Evolutionary conservation across 495 filamentous ascomycete species (phyloP).

Genomic region (Penicillium alfredii): DNA sequence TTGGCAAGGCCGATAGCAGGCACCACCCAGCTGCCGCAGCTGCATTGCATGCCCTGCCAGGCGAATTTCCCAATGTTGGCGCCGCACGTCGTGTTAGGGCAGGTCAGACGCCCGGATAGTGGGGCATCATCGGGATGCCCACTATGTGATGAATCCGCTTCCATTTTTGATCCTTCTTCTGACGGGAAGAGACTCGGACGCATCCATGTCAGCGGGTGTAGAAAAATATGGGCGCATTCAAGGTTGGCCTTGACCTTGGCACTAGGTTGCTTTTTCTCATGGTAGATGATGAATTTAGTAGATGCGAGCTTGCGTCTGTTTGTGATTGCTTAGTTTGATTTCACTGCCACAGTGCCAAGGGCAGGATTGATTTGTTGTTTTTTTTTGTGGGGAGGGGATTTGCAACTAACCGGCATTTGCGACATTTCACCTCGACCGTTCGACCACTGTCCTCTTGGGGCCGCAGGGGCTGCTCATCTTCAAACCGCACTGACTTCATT

Average conservation of each 20-base stretch:
- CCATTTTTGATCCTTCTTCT: slow-evolving; percentile 6
- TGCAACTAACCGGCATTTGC: slow-evolving; percentile 54
- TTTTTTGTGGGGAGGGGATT: not conserved
- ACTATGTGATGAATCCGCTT: slow-evolving; percentile 12
- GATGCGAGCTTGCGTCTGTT: slow-evolving; percentile 57
- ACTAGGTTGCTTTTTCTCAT: slow-evolving; percentile 30
- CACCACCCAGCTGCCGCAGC: slow-evolving; percentile 81
- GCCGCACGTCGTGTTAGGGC: slow-evolving; percentile 68
- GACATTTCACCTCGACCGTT: slow-evolving; percentile 51
- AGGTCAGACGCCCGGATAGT: slow-evolving; percentile 75
- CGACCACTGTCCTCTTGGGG: slow-evolving; percentile 16
- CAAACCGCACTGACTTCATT: slow-evolving; percentile 69
- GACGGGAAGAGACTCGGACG: slow-evolving; percentile 56
- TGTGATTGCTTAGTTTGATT: not conserved
- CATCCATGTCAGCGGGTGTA: slow-evolving; percentile 95
- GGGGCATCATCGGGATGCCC: slow-evolving; percentile 48
- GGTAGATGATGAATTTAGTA: slow-evolving; percentile 53
- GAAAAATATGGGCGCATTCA: slow-evolving; percentile 75
- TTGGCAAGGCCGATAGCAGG: slow-evolving; percentile 84
- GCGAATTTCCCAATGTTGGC: slow-evolving; percentile 86
- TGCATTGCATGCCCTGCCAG: slow-evolving; percentile 93
- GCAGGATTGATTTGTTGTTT: too few relatives aligned
- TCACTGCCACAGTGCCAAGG: too few relatives aligned
- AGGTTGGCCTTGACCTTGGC: slow-evolving; percentile 15
- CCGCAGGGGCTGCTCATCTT: slow-evolving; percentile 58